Evolutionary conservation across 768 basidiomycete genomes (phyloP).

Genomic region (Leccinum incarnatum): DNA sequence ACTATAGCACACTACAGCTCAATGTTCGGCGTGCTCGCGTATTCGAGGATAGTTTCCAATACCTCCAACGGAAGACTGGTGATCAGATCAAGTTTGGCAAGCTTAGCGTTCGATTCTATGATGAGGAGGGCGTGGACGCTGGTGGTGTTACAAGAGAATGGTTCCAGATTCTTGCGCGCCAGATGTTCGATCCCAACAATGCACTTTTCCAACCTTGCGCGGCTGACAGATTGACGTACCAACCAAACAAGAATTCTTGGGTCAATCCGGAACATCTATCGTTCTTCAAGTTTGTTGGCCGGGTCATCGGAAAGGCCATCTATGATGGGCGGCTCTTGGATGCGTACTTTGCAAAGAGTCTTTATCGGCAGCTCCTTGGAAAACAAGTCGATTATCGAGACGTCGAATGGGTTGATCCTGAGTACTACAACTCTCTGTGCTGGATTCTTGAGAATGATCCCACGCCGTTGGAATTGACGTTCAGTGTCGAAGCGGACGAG

Average conservation of each 20-base stretch:
- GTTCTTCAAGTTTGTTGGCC: constrained; percentile 98
- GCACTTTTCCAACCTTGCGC: constrained; percentile 98
- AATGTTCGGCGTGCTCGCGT: constrained; percentile 89
- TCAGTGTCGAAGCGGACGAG: constrained; percentile 96
- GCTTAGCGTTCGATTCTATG: constrained; percentile 92
- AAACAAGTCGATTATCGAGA: constrained; percentile 95
- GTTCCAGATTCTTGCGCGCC: constrained; percentile 96
- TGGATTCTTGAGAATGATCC: constrained; percentile 99
- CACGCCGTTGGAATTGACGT: constrained; percentile 80
- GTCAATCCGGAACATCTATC: constrained; percentile 94
- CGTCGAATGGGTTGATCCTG: constrained; percentile 97
- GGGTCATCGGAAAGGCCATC: constrained; percentile 96
- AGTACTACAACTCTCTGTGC: constrained; percentile 95
- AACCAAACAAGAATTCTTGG: constrained; percentile 91
- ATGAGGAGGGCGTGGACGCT: constrained; percentile 97
- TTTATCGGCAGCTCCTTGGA: constrained; percentile 93
- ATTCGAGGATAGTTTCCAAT: constrained; percentile 96
- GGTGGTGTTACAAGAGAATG: constrained; percentile 98
- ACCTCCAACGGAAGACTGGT: constrained; percentile 83
- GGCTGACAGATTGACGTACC: constrained; percentile 91
- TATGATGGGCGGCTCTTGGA: constrained; percentile 95
- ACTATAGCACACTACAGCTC: constrained; percentile 78
- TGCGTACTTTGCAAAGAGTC: constrained; percentile 95
- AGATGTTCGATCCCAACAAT: constrained; percentile 99
- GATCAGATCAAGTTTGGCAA: constrained; percentile 99